These are phyloP conservation scores for Dorcoceras hygrometricum DNA, from an alignment of 257 asterid genomes.

Conservation along the genomic window DNA sequence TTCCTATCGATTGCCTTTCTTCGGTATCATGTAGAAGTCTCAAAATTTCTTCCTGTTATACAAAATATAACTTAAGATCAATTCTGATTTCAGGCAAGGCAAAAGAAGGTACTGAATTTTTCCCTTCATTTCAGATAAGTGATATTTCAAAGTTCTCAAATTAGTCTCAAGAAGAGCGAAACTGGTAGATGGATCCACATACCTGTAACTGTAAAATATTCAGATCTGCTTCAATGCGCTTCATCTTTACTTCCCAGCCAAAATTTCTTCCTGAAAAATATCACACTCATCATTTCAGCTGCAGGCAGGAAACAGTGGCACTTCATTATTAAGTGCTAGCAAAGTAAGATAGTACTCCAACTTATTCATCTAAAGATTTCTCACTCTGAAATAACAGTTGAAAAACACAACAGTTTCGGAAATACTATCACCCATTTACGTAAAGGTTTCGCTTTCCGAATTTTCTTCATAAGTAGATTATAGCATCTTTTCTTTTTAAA, in stretches of 20 bases:
- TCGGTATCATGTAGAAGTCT: slow-evolving; percentile 40
- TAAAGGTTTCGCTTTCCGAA: no score
- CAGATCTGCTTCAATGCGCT: slow-evolving; percentile 89
- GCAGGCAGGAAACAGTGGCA: slow-evolving; percentile 18
- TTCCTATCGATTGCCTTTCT: slow-evolving; percentile 51
- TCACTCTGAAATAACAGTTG: neutral
- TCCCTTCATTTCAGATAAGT: neutral
- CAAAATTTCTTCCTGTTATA: slow-evolving; percentile 72
- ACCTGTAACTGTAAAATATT: slow-evolving; percentile 82
- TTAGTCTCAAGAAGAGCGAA: slow-evolving; percentile 4
- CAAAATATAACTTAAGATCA: neutral
- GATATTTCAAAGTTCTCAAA: slow-evolving; percentile 6
- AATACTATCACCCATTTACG: slow-evolving; percentile 1
- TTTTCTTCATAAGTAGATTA: no score
- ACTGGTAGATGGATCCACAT: neutral
- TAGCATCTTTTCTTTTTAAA: no score
- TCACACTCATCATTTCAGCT: slow-evolving; percentile 21
- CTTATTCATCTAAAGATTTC: neutral
- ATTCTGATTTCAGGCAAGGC: neutral
- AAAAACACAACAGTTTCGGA: neutral
- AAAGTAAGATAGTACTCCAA: neutral
- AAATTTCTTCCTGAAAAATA: slow-evolving; percentile 51
- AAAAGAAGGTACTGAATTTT: neutral
- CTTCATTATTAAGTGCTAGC: neutral
- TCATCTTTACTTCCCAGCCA: slow-evolving; percentile 55